phyloP scores from a whole-genome alignment of 345 rosid species.

The Salix purpurea region DNA sequence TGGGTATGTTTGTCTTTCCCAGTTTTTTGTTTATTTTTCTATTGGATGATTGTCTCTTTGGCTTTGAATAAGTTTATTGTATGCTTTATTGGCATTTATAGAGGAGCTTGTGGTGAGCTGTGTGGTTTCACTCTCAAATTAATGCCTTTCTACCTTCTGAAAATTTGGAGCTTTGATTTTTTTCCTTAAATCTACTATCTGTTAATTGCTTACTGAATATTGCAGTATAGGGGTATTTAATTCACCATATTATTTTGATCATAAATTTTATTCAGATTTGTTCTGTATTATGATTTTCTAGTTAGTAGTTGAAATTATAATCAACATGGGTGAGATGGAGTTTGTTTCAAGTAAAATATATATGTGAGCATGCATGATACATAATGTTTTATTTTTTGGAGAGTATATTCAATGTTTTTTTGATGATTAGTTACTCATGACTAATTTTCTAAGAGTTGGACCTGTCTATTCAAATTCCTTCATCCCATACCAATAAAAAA shows the following conservation, averaged over 20 bases:
- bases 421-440: too few relatives aligned
- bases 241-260: background rate
- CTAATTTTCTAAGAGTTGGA: too few relatives aligned
- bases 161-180: background rate
- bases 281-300: background rate
- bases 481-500: too few relatives aligned
- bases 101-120: background rate
- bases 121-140: background rate
- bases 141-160: background rate
- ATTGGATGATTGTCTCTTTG: background rate
- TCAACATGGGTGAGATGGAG: too few relatives aligned
- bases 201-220: background rate
- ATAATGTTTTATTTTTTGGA: too few relatives aligned
- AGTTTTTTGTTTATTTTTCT: background rate
- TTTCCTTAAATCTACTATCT: background rate
- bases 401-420: too few relatives aligned
- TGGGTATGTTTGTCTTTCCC: constrained; percentile 39
- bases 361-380: too few relatives aligned
- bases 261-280: background rate
- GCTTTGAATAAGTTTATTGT: background rate
- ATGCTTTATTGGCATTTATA: background rate
- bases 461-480: too few relatives aligned
- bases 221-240: background rate
- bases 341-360: too few relatives aligned
- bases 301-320: background rate